Conservation (phyloP, 1,284 basidiomycete genomes). For the Leccinum fuscescens region DNA sequence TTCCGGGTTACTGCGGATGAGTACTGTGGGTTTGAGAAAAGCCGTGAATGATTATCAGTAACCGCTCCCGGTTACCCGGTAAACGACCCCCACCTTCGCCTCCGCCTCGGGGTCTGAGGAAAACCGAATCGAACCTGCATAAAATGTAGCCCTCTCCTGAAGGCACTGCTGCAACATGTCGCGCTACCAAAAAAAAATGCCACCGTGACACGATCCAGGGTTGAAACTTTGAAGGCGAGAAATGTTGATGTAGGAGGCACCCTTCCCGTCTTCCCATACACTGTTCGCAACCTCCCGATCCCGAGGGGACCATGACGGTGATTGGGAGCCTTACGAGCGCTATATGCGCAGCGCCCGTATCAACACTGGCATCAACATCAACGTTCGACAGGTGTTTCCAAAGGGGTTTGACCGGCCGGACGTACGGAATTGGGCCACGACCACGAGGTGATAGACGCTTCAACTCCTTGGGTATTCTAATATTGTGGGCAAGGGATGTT, state of each 20-base stretch:
- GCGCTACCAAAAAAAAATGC: not conserved
- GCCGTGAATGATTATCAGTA: not conserved
- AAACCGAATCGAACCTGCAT: not conserved
- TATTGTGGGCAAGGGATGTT: no score
- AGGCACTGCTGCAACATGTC: not conserved
- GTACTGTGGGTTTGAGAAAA: not conserved
- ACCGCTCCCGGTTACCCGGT: not conserved
- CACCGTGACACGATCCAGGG: not conserved
- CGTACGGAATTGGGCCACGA: no score
- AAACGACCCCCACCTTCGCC: not conserved
- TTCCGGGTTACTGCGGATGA: not conserved
- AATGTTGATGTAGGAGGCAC: slow-evolving; percentile 5
- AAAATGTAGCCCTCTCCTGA: not conserved
- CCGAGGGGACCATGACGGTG: no score
- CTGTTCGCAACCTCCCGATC: no score
- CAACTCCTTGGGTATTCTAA: no score
- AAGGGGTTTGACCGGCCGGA: no score
- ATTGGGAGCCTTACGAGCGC: no score
- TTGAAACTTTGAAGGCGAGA: slow-evolving; percentile 8
- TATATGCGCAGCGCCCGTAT: no score
- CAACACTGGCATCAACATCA: no score
- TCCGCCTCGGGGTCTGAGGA: not conserved
- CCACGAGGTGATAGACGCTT: no score
- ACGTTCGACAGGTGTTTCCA: no score
- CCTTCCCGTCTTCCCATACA: no score